phyloP scores from a whole-genome alignment of 169 alveolate species.

The Neospora caninum region DNA sequence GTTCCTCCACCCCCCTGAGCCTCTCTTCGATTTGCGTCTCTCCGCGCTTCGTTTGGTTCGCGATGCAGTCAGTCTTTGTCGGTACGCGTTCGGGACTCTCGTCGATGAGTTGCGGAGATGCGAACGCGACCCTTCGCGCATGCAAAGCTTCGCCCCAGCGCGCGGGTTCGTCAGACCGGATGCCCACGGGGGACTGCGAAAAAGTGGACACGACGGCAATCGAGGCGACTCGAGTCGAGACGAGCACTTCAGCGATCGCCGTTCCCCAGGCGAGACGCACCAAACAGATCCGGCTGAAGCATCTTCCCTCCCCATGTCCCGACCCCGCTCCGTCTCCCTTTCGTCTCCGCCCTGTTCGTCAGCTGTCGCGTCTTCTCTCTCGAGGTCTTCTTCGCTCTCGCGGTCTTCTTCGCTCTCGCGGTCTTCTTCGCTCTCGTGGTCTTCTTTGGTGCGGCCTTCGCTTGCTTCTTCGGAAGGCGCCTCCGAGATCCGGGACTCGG shows the following conservation, averaged over 20 bases:
- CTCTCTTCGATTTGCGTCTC: slow-evolving; percentile 8
- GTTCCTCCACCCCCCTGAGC: slow-evolving; percentile 18
- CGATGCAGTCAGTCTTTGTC: background rate
- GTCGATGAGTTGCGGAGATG: background rate
- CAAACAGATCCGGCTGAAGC: too few relatives aligned
- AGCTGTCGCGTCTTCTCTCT: background rate
- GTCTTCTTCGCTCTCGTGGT: background rate
- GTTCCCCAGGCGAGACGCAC: too few relatives aligned
- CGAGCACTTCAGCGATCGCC: too few relatives aligned
- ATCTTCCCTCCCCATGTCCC: background rate
- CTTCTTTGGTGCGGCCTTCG: too few relatives aligned
- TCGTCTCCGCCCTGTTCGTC: background rate
- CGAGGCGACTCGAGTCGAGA: too few relatives aligned
- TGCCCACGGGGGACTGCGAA: too few relatives aligned
- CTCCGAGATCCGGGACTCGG: background rate
- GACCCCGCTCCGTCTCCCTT: background rate
- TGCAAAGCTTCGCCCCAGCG: too few relatives aligned
- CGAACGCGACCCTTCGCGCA: background rate
- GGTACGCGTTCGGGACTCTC: background rate
- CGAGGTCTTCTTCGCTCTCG: background rate
- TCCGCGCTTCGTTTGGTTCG: background rate
- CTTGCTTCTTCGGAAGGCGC: too few relatives aligned
- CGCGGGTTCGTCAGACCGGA: too few relatives aligned
- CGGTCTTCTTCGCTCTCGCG: background rate
- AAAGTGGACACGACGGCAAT: too few relatives aligned